These are phyloP conservation scores for Mucor velutinosus DNA, from an alignment of 371 early-diverging fungal genomes.

Conservation along the genomic window DNA sequence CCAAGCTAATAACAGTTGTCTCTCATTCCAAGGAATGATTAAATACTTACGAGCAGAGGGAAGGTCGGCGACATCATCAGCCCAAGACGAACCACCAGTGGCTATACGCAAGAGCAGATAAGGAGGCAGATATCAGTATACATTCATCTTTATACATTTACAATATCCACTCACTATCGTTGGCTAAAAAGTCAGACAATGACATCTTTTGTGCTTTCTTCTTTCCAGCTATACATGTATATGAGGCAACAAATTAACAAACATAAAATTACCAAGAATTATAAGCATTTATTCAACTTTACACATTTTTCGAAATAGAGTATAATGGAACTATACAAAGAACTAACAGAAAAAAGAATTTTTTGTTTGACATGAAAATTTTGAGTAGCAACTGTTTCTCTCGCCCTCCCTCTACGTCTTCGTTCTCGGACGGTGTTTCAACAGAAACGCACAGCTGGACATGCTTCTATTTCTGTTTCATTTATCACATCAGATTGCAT, in stretches of 20 bases:
- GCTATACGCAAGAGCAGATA: slow-evolving; percentile 34
- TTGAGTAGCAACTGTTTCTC: background rate
- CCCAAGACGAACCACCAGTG: slow-evolving; percentile 74
- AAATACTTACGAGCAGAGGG: slow-evolving; percentile 85
- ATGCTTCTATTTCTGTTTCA: background rate
- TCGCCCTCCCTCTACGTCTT: background rate
- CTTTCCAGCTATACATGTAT: slow-evolving; percentile 55
- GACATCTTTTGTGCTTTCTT: slow-evolving; percentile 81
- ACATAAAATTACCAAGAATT: background rate
- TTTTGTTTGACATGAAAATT: slow-evolving; percentile 6
- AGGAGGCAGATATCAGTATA: slow-evolving; percentile 5
- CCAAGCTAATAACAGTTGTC: background rate
- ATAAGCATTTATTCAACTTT: slow-evolving; percentile 1
- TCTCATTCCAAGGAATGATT: background rate
- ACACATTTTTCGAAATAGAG: background rate
- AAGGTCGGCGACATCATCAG: slow-evolving; percentile 88
- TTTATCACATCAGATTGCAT: background rate
- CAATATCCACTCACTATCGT: slow-evolving; percentile 54
- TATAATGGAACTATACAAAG: slow-evolving; percentile 5
- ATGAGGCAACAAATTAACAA: background rate
- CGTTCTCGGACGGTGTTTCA: background rate
- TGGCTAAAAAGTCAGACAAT: slow-evolving; percentile 77
- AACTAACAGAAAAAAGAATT: background rate
- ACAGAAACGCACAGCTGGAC: background rate
- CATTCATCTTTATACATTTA: background rate